These are phyloP conservation scores for Bacterosira constricta DNA, from an alignment of 108 stramenopile species.

Conservation along the genomic window DNA sequence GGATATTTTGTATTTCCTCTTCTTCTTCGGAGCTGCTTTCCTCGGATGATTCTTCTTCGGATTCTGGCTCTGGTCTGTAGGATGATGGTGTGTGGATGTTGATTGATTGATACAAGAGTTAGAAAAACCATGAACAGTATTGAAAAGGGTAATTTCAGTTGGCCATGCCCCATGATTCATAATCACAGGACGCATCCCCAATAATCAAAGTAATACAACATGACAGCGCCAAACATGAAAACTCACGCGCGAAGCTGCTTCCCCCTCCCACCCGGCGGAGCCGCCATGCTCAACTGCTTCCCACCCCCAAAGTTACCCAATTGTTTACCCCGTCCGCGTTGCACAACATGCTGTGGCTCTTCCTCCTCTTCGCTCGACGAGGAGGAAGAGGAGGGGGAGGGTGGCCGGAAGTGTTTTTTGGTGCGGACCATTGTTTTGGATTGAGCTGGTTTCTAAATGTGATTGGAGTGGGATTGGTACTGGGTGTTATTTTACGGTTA, in stretches of 20 bases:
- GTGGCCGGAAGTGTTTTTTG: slow-evolving; percentile 55
- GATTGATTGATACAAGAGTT: background rate
- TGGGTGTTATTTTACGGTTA: background rate
- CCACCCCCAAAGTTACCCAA: slow-evolving; percentile 38
- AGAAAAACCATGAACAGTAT: background rate
- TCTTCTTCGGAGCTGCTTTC: slow-evolving; percentile 46
- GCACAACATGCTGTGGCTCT: background rate
- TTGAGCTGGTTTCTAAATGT: no score
- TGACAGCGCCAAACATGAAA: background rate
- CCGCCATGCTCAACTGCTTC: slow-evolving; percentile 39
- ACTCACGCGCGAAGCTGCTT: slow-evolving; percentile 66
- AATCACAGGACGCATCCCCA: background rate
- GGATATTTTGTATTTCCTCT: slow-evolving; percentile 28
- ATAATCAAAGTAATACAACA: background rate
- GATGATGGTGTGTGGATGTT: no score
- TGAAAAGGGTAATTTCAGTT: background rate
- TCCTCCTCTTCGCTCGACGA: slow-evolving; percentile 20
- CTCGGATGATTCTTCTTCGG: slow-evolving; percentile 41
- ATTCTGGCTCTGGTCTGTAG: slow-evolving; percentile 27
- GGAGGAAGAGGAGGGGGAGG: slow-evolving; percentile 32
- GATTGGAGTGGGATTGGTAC: background rate
- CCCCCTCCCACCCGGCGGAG: slow-evolving; percentile 51
- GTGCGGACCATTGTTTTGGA: slow-evolving; percentile 57
- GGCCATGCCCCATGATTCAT: no score
- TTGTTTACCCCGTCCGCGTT: slow-evolving; percentile 42